These are phyloP conservation scores for Russula earlei DNA, from an alignment of 768 basidiomycete genomes.

Conservation along the genomic window DNA sequence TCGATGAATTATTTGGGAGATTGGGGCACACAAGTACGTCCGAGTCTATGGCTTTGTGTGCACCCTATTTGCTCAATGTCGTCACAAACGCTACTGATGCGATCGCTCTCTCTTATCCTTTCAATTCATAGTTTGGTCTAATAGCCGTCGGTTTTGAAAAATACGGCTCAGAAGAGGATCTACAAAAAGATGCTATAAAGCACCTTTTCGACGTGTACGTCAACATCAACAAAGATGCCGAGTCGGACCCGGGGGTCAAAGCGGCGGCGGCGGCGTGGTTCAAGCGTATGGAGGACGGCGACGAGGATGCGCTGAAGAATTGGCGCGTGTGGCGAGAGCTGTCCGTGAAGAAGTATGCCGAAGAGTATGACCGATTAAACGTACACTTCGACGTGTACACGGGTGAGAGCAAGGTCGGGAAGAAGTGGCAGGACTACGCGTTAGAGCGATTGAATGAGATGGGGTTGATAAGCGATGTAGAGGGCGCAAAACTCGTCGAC, in stretches of 20 bases:
- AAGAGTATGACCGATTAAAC: conserved; percentile 84
- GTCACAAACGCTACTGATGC: too few species aligned
- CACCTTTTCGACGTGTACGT: conserved; percentile 94
- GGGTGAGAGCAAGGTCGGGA: conserved; percentile 77
- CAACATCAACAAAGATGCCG: conserved; percentile 82
- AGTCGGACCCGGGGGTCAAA: conserved; percentile 61
- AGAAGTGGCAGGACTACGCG: conserved; percentile 64
- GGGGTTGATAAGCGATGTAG: conserved; percentile 63
- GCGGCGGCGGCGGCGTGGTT: conserved; percentile 77
- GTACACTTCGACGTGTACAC: conserved; percentile 87
- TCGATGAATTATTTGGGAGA: conserved; percentile 94
- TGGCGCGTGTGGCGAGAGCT: conserved; percentile 92
- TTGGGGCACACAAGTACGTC: conserved; percentile 76
- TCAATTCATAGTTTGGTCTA: conserved; percentile 57
- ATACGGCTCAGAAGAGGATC: conserved; percentile 77
- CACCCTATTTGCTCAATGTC: not conserved
- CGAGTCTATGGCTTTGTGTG: too few species aligned
- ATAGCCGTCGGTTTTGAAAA: conserved; percentile 87
- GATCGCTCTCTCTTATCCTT: not conserved
- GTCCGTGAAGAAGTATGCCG: conserved; percentile 81
- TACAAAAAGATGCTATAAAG: conserved; percentile 85
- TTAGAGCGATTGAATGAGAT: conserved; percentile 58
- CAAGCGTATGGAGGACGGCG: conserved; percentile 91
- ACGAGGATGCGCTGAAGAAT: conserved; percentile 70
- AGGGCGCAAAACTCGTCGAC: conserved; percentile 82